Evolutionary conservation across 2,329 filamentous ascomycete genomes (phyloP).

Genomic region (Monosporascus ibericus): DNA sequence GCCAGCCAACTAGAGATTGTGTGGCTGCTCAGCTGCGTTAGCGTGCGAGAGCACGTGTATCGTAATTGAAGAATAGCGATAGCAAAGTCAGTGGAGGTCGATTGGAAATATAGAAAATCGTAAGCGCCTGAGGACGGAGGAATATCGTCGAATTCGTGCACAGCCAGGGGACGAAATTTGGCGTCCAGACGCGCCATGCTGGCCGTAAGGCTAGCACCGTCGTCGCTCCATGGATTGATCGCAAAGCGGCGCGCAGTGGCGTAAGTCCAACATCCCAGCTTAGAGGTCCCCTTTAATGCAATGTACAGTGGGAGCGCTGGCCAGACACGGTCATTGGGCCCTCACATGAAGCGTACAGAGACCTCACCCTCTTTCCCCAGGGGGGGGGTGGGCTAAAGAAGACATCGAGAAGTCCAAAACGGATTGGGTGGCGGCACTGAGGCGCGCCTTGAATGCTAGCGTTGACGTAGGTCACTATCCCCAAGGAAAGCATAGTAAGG

Average conservation of each 20-base stretch:
- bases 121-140: too few relatives aligned
- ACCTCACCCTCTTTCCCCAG: constrained; percentile 16
- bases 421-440: constrained; percentile 26
- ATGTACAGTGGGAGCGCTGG: constrained; percentile 22
- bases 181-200: constrained; percentile 25
- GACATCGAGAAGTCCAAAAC: constrained; percentile 28
- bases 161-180: constrained; percentile 22
- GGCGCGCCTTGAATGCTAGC: constrained; percentile 25
- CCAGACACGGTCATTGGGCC: constrained; percentile 21
- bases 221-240: constrained; percentile 15
- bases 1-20: too few relatives aligned
- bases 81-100: too few relatives aligned
- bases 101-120: too few relatives aligned
- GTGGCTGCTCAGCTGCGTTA: too few relatives aligned
- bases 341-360: constrained; percentile 19
- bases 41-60: too few relatives aligned
- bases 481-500: not conserved
- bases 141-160: constrained; percentile 22
- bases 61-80: too few relatives aligned
- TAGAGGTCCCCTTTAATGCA: not conserved
- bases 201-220: constrained; percentile 24
- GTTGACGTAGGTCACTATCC: constrained; percentile 22
- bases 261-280: constrained; percentile 2
- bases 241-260: constrained; percentile 12
- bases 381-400: constrained; percentile 24